Evolutionary conservation across 805 yeast genomes (phyloP).

Genomic region (Monosporozyma solicola): DNA sequence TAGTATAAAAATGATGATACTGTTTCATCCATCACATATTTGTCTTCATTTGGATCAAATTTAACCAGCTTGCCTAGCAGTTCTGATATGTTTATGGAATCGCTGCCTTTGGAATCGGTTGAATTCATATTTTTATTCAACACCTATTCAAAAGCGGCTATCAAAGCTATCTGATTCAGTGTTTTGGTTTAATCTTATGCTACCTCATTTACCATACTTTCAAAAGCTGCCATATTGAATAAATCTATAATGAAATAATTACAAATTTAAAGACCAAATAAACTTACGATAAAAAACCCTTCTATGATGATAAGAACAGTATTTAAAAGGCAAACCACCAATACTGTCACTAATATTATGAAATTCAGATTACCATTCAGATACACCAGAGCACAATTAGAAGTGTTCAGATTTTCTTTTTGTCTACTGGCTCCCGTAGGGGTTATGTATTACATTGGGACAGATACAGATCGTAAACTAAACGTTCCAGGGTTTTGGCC

Average conservation of each 20-base stretch:
- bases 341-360: not conserved
- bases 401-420: conserved; percentile 60
- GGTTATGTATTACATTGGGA: conserved; percentile 91
- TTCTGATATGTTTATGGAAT: not conserved
- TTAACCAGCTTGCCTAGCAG: not conserved
- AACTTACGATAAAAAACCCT: not conserved
- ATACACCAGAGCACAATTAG: conserved; percentile 43
- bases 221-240: not conserved
- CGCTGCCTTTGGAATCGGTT: not conserved
- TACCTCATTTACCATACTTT: not conserved
- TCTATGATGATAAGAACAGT: not conserved
- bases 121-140: not conserved
- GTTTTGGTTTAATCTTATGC: not conserved
- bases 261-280: not conserved
- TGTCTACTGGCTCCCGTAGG: conserved; percentile 78
- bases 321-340: not conserved
- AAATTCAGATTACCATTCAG: conserved; percentile 21
- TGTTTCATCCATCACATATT: conserved; percentile 22
- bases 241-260: not conserved
- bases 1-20: conserved; percentile 26
- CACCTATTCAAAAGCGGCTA: not conserved
- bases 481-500: conserved; percentile 96
- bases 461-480: conserved; percentile 79
- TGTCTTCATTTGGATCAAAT: not conserved
- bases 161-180: not conserved